These are phyloP conservation scores for Pleodorina starrii DNA, from an alignment of 139 green algal genomes.

Conservation along the genomic window DNA sequence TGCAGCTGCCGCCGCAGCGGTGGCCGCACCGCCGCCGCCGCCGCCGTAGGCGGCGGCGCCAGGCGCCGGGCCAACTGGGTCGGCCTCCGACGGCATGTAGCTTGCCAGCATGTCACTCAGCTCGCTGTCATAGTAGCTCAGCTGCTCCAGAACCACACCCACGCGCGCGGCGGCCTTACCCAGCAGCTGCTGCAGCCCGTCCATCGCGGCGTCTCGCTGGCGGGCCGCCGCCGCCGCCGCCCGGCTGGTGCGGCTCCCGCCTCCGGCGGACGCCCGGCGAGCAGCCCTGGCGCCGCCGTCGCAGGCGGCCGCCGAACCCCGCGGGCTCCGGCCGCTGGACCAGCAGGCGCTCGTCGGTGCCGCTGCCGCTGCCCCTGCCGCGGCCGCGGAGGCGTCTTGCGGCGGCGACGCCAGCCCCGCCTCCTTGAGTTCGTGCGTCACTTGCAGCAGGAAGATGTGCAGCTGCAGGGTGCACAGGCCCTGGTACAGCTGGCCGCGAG, in stretches of 20 bases:
- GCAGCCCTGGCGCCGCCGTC: no score
- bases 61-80: no score
- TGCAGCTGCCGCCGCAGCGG: neutral
- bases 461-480: slow-evolving; percentile 37
- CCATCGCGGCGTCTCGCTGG: neutral
- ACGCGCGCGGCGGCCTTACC: neutral
- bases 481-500: slow-evolving; percentile 3
- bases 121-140: slow-evolving; percentile 1
- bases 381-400: neutral
- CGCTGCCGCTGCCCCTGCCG: neutral
- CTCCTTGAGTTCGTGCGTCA: neutral
- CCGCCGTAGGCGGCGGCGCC: no score
- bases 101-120: neutral
- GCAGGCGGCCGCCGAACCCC: no score
- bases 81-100: no score
- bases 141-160: slow-evolving; percentile 27
- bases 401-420: neutral
- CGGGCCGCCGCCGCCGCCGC: neutral
- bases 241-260: neutral
- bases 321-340: no score
- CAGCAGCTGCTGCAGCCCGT: slow-evolving; percentile 14
- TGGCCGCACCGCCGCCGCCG: neutral
- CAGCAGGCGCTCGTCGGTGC: neutral
- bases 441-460: slow-evolving; percentile 18
- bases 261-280: no score